These are phyloP conservation scores for Neofusicoccum sp. DNA, from an alignment of 2,329 filamentous ascomycete species.

Conservation along the genomic window DNA sequence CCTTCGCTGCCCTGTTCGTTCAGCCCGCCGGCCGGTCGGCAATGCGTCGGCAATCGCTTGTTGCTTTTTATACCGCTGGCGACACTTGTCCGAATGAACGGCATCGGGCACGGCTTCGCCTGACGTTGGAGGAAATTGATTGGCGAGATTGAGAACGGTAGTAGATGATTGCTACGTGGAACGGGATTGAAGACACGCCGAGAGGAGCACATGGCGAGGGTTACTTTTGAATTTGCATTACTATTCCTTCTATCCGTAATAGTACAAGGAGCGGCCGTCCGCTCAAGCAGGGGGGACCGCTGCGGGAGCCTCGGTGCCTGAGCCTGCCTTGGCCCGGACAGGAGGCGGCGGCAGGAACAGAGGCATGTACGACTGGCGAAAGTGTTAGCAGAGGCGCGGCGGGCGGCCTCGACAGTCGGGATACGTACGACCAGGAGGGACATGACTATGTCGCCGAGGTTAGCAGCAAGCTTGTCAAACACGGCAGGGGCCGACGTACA, in stretches of 20 bases:
- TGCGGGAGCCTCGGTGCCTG: slow-evolving; percentile 49
- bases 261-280: not conserved
- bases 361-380: slow-evolving; percentile 60
- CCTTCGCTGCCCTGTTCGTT: not conserved
- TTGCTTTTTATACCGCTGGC: not conserved
- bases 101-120: not conserved
- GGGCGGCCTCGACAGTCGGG: not conserved
- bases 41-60: not conserved
- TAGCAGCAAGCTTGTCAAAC: slow-evolving; percentile 15
- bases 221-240: not conserved
- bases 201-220: too few relatives aligned
- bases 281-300: slow-evolving; percentile 42
- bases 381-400: slow-evolving; percentile 26
- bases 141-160: not conserved
- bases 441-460: slow-evolving; percentile 36
- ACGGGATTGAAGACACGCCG: not conserved
- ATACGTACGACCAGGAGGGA: slow-evolving; percentile 46
- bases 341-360: slow-evolving; percentile 61
- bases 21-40: not conserved
- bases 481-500: slow-evolving; percentile 50
- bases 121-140: not conserved
- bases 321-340: slow-evolving; percentile 31
- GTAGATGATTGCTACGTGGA: not conserved
- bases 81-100: not conserved
- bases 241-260: not conserved